A percentile compares a stretch with the other conserved stretches of the same genome.
Evolutionary conservation across 2,329 filamentous ascomycete species (phyloP).

Genomic region (Colletotrichum sp.): DNA sequence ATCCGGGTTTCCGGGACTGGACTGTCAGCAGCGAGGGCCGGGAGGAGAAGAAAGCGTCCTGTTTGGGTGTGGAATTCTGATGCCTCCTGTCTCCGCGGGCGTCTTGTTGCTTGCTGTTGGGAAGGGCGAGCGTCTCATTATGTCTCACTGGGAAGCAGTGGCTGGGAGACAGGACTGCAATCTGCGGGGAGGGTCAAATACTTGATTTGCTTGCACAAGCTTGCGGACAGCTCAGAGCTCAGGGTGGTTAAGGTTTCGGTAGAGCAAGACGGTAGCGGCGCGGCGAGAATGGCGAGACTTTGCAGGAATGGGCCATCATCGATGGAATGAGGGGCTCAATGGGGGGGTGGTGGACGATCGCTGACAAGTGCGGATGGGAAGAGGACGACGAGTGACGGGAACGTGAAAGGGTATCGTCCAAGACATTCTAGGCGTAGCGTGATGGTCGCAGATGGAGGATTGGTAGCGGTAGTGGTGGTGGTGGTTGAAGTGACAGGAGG

Average conservation of each 20-base stretch:
- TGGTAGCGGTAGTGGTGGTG: not conserved
- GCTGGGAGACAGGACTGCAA: not conserved
- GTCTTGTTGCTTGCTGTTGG: not conserved
- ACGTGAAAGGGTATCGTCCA: not conserved
- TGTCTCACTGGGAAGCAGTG: not conserved
- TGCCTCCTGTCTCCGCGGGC: not conserved
- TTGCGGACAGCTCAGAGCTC: not conserved
- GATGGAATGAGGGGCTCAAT: not conserved
- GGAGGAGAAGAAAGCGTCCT: not conserved
- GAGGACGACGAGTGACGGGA: not conserved
- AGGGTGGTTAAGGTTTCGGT: not conserved
- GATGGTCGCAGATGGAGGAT: not conserved
- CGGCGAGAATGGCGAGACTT: not conserved
- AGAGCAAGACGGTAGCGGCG: not conserved
- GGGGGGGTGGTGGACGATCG: not conserved
- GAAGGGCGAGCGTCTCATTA: not conserved
- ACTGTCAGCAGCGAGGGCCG: not conserved
- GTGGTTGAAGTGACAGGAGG: not conserved
- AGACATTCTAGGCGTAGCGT: slow-evolving; percentile 4
- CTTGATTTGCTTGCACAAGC: not conserved
- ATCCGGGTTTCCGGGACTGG: not conserved
- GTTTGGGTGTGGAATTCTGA: not conserved
- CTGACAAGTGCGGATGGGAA: slow-evolving; percentile 3
- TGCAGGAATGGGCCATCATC: not conserved
- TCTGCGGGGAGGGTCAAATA: not conserved